Conservation (phyloP, 805 yeast species). For the Ogataea nonfermentans region DNA sequence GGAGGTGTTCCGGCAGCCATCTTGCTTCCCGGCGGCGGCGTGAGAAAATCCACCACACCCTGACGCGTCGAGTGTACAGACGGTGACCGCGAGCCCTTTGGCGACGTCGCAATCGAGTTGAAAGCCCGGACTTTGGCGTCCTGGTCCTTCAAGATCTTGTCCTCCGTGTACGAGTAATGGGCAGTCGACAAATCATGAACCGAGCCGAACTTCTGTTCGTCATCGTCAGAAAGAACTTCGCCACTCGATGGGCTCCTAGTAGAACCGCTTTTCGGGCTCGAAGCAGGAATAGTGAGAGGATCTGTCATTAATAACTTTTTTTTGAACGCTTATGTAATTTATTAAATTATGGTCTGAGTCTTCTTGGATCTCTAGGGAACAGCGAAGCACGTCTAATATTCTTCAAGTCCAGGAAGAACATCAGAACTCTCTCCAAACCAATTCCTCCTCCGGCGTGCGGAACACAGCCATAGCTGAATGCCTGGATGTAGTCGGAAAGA, state of each 20-base stretch:
- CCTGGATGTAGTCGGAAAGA: slow-evolving; percentile 84
- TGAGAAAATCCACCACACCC: slow-evolving; percentile 35
- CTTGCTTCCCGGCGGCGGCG: slow-evolving; percentile 37
- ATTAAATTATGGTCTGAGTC: slow-evolving; percentile 73
- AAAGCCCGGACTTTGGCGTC: slow-evolving; percentile 65
- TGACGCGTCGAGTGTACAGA: slow-evolving; percentile 30
- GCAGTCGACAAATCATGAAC: slow-evolving; percentile 31
- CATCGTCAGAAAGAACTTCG: slow-evolving; percentile 8
- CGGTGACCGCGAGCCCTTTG: slow-evolving; percentile 28
- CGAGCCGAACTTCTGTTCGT: slow-evolving; percentile 10
- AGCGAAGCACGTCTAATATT: slow-evolving; percentile 97
- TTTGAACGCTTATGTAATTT: background rate
- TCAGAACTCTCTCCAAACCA: slow-evolving; percentile 96
- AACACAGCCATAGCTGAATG: slow-evolving; percentile 92
- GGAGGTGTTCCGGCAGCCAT: slow-evolving; percentile 15
- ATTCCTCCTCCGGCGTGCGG: slow-evolving; percentile 99
- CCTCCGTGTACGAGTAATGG: slow-evolving; percentile 66
- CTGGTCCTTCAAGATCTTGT: slow-evolving; percentile 58
- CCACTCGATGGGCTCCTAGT: slow-evolving; percentile 1
- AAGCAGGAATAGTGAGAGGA: slow-evolving; percentile 2
- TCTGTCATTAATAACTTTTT: slow-evolving; percentile 3
- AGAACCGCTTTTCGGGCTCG: background rate
- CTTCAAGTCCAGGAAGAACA: slow-evolving; percentile 96
- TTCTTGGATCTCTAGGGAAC: slow-evolving; percentile 98
- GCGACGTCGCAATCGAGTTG: slow-evolving; percentile 41